Evolutionary conservation across 1,139 yeast species (phyloP).

Genomic region (Scheffersomyces lignicola): DNA sequence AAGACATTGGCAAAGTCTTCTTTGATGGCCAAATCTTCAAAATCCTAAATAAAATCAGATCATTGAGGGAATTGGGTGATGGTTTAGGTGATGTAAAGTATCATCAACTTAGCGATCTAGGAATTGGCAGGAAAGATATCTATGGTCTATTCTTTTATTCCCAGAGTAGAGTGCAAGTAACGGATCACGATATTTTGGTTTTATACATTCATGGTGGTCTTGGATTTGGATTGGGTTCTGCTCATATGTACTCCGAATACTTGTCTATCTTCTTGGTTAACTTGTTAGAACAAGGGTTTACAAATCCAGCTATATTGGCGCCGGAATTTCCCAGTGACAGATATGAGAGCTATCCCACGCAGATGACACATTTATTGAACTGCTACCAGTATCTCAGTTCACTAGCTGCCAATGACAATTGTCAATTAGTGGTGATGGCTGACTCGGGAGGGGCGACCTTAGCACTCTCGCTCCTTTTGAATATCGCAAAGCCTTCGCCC

Average conservation of each 20-base stretch:
- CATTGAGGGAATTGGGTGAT: conserved; percentile 12
- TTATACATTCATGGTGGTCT: conserved; percentile 15
- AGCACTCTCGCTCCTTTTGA: conserved; percentile 7
- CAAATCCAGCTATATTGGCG: conserved; percentile 14
- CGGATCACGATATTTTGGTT: conserved; percentile 12
- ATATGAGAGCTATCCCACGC: conserved; percentile 6
- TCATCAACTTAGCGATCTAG: background rate
- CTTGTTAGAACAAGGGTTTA: conserved; percentile 16
- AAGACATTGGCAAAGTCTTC: conserved; percentile 7
- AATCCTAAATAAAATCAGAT: conserved; percentile 10
- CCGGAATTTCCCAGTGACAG: conserved; percentile 8
- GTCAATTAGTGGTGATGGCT: conserved; percentile 12
- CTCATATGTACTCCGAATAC: conserved; percentile 15
- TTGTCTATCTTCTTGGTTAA: conserved; percentile 13
- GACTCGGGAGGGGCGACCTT: conserved; percentile 15
- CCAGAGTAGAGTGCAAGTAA: conserved; percentile 8
- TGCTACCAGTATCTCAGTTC: conserved; percentile 8
- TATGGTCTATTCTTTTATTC: conserved; percentile 14
- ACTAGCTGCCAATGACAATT: background rate
- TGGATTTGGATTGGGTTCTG: conserved; percentile 13
- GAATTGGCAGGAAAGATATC: background rate
- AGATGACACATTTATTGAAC: conserved; percentile 4
- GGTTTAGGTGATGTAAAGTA: conserved; percentile 14
- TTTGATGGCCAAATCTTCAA: conserved; percentile 12
- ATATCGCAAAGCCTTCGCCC: conserved; percentile 2